Base-by-base conservation (phyloP, 139 green algal species). In the Limnomonas spitsbergensis region DNA sequence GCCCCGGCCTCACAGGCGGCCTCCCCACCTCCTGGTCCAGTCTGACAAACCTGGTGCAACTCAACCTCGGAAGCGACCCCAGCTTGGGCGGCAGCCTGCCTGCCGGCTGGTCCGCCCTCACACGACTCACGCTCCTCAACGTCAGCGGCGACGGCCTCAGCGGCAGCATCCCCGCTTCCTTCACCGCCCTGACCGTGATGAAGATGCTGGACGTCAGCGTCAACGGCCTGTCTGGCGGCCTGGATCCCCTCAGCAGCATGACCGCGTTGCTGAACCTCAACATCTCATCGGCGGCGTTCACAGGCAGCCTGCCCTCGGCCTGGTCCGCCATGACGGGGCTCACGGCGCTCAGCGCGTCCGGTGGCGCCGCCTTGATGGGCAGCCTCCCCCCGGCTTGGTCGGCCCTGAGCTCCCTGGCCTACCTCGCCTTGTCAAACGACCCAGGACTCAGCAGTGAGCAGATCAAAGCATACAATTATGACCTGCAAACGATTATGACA, bases 161-260 rank as follows among this genome's bases (percentile, higher is more conserved):
- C 35, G 79, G 79, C 66, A 56, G 39, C 9, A 29, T 83, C 61
- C 79, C 79, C 1, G 34, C 35, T 2, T n/a, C 20, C 4, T 79
- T 32, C 36, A 73, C 74, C 2, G 35, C 74, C 2, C 74, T 79
- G 2, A 72, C 14, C 35, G 69, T 9, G 35, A 20, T 76, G 35
- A 76, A 47, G 35, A 53, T 53, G 35, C 69, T 76, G 14, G 69
- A 76, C 37, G 35, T 76, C 9, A 76, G 69, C 69, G 6, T 54
- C 56, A 82, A 82, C 72, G 4, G 40, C 2, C 47, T 86, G 26
- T 53, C 37, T 20, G 72, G 81, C 34, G 40, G 27, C 1, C 31
- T 85, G 31, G 53, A 37, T 1, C 0, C 66, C 14, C 29, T 9
- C 6, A 7, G 40, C 27, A 29, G 24, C 20, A n/a, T 78, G 38